Evolutionary conservation across 352 stramenopile species (phyloP).

Genomic region (Elongisporangium senticosum): DNA sequence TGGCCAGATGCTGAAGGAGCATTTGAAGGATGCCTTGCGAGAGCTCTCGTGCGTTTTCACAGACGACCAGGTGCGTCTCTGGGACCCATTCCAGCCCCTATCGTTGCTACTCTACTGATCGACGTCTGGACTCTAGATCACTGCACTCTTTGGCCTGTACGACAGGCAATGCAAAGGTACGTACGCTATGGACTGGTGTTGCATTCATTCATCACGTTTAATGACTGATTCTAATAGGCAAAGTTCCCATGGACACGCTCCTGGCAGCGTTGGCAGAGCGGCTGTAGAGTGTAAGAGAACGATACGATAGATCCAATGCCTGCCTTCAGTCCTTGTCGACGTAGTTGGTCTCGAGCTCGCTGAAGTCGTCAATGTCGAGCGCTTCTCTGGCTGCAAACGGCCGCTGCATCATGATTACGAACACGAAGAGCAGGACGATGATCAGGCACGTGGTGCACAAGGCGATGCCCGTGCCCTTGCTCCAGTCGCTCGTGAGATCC

Average conservation of each 20-base stretch:
- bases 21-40: constrained; percentile 50
- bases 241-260: constrained; percentile 30
- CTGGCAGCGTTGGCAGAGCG: constrained; percentile 17
- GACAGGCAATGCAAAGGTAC: constrained; percentile 35
- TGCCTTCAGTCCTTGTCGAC: constrained; percentile 15
- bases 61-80: constrained; percentile 55
- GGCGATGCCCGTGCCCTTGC: constrained; percentile 4
- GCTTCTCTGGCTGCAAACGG: constrained; percentile 4
- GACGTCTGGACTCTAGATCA: constrained; percentile 16
- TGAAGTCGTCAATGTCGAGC: constrained; percentile 10
- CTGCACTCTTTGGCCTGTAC: constrained; percentile 40
- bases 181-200: constrained; percentile 8
- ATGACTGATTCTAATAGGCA: constrained; percentile 12
- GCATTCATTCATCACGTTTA: constrained; percentile 3
- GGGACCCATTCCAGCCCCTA: no score
- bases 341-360: constrained; percentile 9
- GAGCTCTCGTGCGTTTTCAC: constrained; percentile 47
- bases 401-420: constrained; percentile 1
- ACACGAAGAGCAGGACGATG: constrained; percentile 3
- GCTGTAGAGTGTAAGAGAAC: constrained; percentile 7
- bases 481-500: constrained; percentile 4
- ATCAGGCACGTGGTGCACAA: constrained; percentile 9
- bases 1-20: constrained; percentile 37
- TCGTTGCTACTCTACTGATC: no score
- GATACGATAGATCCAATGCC: constrained; percentile 10